Conservation (phyloP, 225 moss, liverwort and hornwort genomes). For the Neckera pumila region DNA sequence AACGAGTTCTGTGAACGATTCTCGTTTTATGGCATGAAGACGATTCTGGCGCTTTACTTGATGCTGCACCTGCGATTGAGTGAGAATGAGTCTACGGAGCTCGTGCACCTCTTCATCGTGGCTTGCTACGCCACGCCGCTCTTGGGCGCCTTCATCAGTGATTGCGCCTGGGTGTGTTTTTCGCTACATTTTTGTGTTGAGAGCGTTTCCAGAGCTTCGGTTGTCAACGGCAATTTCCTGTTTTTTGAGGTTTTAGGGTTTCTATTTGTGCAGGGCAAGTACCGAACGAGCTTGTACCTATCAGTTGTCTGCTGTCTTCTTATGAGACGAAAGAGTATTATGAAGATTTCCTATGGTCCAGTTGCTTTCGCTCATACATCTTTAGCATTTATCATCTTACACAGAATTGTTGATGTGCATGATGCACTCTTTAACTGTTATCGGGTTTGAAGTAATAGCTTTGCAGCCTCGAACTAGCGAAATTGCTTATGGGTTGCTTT, state of each 20-base stretch:
- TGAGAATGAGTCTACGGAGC: slow-evolving; percentile 72
- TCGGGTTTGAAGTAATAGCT: neutral
- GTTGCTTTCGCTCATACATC: neutral
- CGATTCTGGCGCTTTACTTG: slow-evolving; percentile 79
- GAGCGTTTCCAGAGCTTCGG: neutral
- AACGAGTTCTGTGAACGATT: slow-evolving; percentile 99
- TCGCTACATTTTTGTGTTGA: neutral
- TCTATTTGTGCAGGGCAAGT: neutral
- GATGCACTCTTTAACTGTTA: neutral
- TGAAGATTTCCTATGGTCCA: neutral
- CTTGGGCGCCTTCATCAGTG: slow-evolving; percentile 80
- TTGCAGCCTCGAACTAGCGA: neutral
- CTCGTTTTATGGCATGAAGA: slow-evolving; percentile 90
- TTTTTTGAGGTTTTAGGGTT: neutral
- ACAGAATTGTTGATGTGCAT: neutral
- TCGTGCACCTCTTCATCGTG: slow-evolving; percentile 88
- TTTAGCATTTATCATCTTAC: neutral
- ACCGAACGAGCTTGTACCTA: neutral
- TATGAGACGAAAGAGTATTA: neutral
- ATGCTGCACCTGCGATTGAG: slow-evolving; percentile 55
- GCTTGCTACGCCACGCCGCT: slow-evolving; percentile 70
- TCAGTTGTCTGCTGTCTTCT: neutral
- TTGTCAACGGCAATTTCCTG: neutral
- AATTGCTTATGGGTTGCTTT: neutral
- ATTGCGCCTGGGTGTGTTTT: slow-evolving; percentile 58